Percentiles rank a stretch among this genome's conserved stretches.
These are phyloP conservation scores for Pythium volutum DNA, from an alignment of 352 stramenopile genomes.

Conservation along the genomic window DNA sequence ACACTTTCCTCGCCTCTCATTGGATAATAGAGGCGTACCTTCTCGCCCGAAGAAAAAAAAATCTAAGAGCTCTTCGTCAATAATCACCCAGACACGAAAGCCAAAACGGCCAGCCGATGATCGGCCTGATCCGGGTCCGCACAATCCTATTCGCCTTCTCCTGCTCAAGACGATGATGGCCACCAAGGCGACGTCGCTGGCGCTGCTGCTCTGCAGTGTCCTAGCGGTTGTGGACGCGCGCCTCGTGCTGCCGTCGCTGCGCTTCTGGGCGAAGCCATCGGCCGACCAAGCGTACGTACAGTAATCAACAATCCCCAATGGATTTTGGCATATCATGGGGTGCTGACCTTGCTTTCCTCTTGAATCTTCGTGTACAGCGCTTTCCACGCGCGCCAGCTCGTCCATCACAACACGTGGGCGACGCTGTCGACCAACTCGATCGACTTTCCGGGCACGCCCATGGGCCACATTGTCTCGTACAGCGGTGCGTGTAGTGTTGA, in stretches of 20 bases:
- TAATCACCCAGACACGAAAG: too few species aligned
- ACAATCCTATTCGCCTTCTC: background rate
- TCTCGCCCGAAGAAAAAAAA: background rate
- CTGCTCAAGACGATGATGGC: background rate
- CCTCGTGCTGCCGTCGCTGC: conserved; percentile 2
- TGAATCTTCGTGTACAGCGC: background rate
- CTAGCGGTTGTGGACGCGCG: conserved; percentile 7
- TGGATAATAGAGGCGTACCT: conserved; percentile 2
- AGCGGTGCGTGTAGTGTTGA: conserved; percentile 38
- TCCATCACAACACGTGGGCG: conserved; percentile 63
- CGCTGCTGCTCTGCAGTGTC: conserved; percentile 10
- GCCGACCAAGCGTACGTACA: conserved; percentile 14
- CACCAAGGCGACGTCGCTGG: conserved; percentile 4
- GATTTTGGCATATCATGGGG: too few species aligned
- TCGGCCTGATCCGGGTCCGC: too few species aligned
- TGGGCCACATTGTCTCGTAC: conserved; percentile 60
- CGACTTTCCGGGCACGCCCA: conserved; percentile 51
- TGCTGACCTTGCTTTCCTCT: background rate
- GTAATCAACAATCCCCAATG: too few species aligned
- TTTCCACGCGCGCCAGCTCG: conserved; percentile 50
- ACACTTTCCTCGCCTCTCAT: conserved; percentile 1
- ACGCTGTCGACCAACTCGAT: conserved; percentile 63
- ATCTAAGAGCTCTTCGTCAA: conserved; percentile 5
- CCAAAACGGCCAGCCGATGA: too few species aligned
- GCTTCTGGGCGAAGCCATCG: conserved; percentile 9